phyloP scores from a whole-genome alignment of 768 basidiomycete genomes.

The Russula vinacea region DNA sequence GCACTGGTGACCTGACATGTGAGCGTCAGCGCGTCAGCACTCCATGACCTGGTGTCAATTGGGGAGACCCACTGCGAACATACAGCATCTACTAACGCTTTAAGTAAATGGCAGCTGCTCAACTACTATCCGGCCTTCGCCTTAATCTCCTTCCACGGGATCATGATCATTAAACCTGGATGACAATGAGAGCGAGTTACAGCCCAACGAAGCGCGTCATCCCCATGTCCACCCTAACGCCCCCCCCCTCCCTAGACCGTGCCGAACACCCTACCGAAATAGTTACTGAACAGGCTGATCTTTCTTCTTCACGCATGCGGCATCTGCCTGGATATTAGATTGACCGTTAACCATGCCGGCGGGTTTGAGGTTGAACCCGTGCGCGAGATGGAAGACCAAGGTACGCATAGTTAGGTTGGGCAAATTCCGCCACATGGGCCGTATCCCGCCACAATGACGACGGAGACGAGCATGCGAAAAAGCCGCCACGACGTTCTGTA shows the following conservation, averaged over 20 bases:
- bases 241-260: constrained; percentile 56
- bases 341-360: constrained; percentile 63
- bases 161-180: constrained; percentile 55
- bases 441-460: constrained; percentile 38
- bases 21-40: too few relatives aligned
- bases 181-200: constrained; percentile 57
- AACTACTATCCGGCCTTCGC: constrained; percentile 56
- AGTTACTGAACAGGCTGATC: constrained; percentile 46
- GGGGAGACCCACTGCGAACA: not conserved
- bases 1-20: too few relatives aligned
- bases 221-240: constrained; percentile 55
- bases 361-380: constrained; percentile 60
- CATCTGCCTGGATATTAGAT: constrained; percentile 64
- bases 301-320: constrained; percentile 58
- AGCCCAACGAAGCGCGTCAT: constrained; percentile 60
- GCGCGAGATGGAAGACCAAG: too few relatives aligned
- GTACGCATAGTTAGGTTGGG: too few relatives aligned
- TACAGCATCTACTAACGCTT: not conserved
- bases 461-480: constrained; percentile 34
- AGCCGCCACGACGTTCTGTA: too few relatives aligned
- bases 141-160: constrained; percentile 61
- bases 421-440: too few relatives aligned
- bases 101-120: not conserved
- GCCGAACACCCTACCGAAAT: constrained; percentile 63
- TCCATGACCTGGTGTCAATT: too few relatives aligned